Evolutionary conservation across 352 stramenopile species (phyloP).

Genomic region (Aphanomyces stellatus): DNA sequence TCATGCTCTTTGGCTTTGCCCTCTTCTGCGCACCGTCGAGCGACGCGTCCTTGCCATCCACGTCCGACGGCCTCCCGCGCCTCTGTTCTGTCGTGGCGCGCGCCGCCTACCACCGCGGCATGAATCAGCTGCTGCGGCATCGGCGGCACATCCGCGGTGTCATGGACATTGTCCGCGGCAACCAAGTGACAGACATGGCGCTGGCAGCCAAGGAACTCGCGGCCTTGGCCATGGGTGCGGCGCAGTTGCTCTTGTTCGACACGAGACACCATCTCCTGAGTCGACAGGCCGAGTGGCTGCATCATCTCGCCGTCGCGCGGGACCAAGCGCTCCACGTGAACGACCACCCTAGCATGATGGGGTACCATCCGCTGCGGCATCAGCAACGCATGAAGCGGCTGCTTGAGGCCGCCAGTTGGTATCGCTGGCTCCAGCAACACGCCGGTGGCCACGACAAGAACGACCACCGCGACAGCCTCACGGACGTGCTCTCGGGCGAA

Average conservation of each 20-base stretch:
- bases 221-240: constrained; percentile 60
- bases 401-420: constrained; percentile 78
- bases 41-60: neutral
- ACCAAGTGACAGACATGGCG: constrained; percentile 64
- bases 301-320: constrained; percentile 40
- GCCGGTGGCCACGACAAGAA: constrained; percentile 22
- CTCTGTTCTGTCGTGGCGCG: constrained; percentile 48
- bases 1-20: constrained; percentile 1
- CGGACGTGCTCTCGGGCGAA: constrained; percentile 62
- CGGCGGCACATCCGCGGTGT: constrained; percentile 64
- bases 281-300: constrained; percentile 47
- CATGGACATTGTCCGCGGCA: constrained; percentile 64
- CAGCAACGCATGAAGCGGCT: constrained; percentile 54
- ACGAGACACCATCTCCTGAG: constrained; percentile 63
- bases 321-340: constrained; percentile 47
- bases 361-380: constrained; percentile 38
- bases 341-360: constrained; percentile 51
- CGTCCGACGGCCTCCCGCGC: constrained; percentile 45
- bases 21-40: neutral
- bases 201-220: constrained; percentile 76
- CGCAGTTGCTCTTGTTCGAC: constrained; percentile 63
- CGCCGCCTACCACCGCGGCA: constrained; percentile 46
- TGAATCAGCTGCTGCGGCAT: constrained; percentile 78
- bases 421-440: constrained; percentile 62
- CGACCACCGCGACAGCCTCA: constrained; percentile 46